These are phyloP conservation scores for Cercospora sp. DNA, from an alignment of 2,329 filamentous ascomycete species.

Conservation along the genomic window DNA sequence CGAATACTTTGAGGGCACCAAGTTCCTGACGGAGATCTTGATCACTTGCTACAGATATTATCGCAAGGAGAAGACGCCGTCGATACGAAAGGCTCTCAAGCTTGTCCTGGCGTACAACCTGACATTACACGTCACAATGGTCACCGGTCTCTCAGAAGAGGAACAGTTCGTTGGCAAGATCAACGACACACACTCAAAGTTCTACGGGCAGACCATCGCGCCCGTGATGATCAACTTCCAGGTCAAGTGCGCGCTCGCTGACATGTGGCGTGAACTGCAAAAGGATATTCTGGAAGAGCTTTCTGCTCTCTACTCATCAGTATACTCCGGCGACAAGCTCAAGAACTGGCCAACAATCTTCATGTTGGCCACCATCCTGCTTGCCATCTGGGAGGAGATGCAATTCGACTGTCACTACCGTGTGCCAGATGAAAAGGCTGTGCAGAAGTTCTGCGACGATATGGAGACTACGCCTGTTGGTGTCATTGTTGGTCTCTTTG, in stretches of 20 bases:
- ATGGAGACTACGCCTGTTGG: constrained; percentile 97
- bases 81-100: constrained; percentile 94
- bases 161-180: constrained; percentile 78
- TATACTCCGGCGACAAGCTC: constrained; percentile 94
- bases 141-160: constrained; percentile 83
- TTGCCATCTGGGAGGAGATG: constrained; percentile 98
- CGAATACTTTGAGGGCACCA: constrained; percentile 93
- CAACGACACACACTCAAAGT: constrained; percentile 81
- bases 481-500: constrained; percentile 94
- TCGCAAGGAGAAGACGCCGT: constrained; percentile 79
- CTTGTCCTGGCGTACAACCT: constrained; percentile 94
- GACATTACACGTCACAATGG: constrained; percentile 90
- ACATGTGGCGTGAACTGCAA: constrained; percentile 97
- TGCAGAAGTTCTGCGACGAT: constrained; percentile 92
- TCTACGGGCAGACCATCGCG: constrained; percentile 83
- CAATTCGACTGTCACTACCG: constrained; percentile 98
- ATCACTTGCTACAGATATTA: constrained; percentile 96
- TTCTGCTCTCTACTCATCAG: constrained; percentile 89
- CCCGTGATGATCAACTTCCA: constrained; percentile 99
- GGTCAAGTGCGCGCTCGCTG: constrained; percentile 94
- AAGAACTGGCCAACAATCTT: constrained; percentile 99
- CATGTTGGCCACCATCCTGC: constrained; percentile 88
- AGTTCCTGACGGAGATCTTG: constrained; percentile 91
- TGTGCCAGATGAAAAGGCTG: constrained; percentile 76
- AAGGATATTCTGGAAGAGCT: constrained; percentile 95